These are phyloP conservation scores for Globisporangium solare DNA, from an alignment of 352 stramenopile genomes.

Conservation along the genomic window DNA sequence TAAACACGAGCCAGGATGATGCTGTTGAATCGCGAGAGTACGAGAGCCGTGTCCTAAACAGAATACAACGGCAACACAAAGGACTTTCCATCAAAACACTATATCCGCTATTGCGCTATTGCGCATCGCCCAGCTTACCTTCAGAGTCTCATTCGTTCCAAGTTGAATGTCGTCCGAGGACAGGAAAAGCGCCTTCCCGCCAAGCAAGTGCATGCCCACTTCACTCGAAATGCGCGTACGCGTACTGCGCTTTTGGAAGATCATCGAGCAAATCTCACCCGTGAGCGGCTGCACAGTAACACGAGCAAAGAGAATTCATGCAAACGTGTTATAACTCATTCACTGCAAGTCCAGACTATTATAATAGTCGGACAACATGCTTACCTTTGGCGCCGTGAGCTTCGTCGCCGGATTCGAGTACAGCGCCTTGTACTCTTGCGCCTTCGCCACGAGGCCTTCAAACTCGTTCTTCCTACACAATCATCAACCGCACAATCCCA, in stretches of 20 bases:
- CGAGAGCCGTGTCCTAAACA: conserved; percentile 64
- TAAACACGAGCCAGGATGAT: conserved; percentile 96
- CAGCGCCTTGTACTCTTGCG: conserved; percentile 60
- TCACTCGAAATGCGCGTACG: conserved; percentile 92
- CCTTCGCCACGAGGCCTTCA: conserved; percentile 54
- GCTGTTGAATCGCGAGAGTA: conserved; percentile 94
- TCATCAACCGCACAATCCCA: background rate
- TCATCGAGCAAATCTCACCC: conserved; percentile 88
- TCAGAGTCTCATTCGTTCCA: conserved; percentile 96
- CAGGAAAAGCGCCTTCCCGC: conserved; percentile 96
- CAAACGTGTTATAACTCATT: too few relatives aligned
- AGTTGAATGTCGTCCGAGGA: conserved; percentile 97
- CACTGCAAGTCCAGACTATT: too few relatives aligned
- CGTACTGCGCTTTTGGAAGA: conserved; percentile 93
- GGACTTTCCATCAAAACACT: background rate
- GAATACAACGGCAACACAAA: background rate
- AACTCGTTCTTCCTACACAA: conserved; percentile 33
- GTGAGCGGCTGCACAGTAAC: conserved; percentile 32
- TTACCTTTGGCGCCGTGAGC: conserved; percentile 39
- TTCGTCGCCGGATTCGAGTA: conserved; percentile 61
- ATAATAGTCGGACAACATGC: too few relatives aligned
- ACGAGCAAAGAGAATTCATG: too few relatives aligned
- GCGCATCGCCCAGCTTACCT: conserved; percentile 16
- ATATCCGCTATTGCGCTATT: background rate
- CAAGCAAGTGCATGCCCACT: conserved; percentile 95